phyloP scores from a whole-genome alignment of 257 asterid species.

The Leptodermis oblonga region DNA sequence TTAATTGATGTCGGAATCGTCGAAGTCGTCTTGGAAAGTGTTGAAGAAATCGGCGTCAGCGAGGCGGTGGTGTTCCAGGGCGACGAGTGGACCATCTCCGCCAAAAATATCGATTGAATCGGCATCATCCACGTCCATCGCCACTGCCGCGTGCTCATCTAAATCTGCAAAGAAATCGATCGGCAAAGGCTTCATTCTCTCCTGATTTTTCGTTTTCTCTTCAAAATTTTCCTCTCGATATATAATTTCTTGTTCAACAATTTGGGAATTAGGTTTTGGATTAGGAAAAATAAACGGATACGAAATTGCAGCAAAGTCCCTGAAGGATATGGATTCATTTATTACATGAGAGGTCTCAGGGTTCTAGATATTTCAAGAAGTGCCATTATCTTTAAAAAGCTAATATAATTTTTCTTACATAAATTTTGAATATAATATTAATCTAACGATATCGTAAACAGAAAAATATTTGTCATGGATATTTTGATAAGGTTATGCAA shows the following conservation, averaged over 20 bases:
- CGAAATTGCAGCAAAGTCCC: not conserved
- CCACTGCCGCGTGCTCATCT: constrained; percentile 39
- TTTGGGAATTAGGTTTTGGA: not conserved
- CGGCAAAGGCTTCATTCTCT: constrained; percentile 35
- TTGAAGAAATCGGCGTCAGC: constrained; percentile 48
- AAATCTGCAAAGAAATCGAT: constrained; percentile 28
- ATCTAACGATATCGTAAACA: too few species aligned
- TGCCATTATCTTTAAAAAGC: too few species aligned
- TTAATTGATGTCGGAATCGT: constrained; percentile 40
- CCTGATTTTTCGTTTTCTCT: not conserved
- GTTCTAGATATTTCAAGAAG: too few species aligned
- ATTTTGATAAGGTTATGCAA: too few species aligned
- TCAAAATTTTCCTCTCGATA: not conserved
- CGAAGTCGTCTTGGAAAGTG: constrained; percentile 42
- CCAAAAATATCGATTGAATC: constrained; percentile 37
- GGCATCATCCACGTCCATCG: constrained; percentile 49
- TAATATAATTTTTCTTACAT: too few species aligned
- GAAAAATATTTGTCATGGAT: too few species aligned
- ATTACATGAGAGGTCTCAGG: not conserved
- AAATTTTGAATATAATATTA: too few species aligned
- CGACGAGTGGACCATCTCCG: constrained; percentile 26
- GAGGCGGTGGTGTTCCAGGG: constrained; percentile 36
- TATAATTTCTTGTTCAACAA: not conserved
- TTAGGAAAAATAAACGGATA: not conserved
- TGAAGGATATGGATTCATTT: not conserved